Evolutionary conservation across 148 eudicot genomes (phyloP).

Genomic region (Tetragonia tetragonoides): DNA sequence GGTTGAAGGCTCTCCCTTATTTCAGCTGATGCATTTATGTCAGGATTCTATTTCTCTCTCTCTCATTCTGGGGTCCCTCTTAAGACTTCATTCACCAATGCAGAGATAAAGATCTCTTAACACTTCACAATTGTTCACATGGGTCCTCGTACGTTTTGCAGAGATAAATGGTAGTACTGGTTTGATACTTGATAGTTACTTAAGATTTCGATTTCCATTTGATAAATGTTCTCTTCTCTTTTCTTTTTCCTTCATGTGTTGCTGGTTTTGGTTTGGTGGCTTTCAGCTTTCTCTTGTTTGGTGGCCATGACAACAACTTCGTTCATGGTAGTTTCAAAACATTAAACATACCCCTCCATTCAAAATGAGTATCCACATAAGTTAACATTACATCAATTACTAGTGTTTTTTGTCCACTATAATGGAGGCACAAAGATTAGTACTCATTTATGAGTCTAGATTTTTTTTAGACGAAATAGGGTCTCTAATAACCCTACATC

Average conservation of each 20-base stretch:
- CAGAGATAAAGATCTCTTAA: neutral
- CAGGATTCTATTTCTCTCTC: neutral
- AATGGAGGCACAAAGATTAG: too few relatives aligned
- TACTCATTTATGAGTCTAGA: too few relatives aligned
- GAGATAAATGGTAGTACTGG: conserved; percentile 14
- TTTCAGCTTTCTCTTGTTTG: too few relatives aligned
- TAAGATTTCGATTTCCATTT: neutral
- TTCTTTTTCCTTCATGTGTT: neutral
- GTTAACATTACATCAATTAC: too few relatives aligned
- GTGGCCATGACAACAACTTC: too few relatives aligned
- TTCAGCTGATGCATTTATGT: conserved; percentile 31
- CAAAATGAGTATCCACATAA: too few relatives aligned
- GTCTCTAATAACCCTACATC: too few relatives aligned
- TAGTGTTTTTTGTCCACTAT: too few relatives aligned
- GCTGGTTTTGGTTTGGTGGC: too few relatives aligned
- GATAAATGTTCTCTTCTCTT: neutral
- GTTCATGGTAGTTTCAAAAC: too few relatives aligned
- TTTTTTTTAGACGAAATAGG: too few relatives aligned
- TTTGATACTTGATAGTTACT: neutral
- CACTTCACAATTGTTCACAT: conserved; percentile 13
- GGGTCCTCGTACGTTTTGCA: conserved; percentile 25
- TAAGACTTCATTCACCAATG: conserved; percentile 18
- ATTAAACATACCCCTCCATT: too few relatives aligned
- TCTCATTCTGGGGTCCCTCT: conserved; percentile 6
- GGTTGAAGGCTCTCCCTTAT: conserved; percentile 18